Conservation (phyloP, 176 grass and related monocot genomes). For the Carex parvula region DNA sequence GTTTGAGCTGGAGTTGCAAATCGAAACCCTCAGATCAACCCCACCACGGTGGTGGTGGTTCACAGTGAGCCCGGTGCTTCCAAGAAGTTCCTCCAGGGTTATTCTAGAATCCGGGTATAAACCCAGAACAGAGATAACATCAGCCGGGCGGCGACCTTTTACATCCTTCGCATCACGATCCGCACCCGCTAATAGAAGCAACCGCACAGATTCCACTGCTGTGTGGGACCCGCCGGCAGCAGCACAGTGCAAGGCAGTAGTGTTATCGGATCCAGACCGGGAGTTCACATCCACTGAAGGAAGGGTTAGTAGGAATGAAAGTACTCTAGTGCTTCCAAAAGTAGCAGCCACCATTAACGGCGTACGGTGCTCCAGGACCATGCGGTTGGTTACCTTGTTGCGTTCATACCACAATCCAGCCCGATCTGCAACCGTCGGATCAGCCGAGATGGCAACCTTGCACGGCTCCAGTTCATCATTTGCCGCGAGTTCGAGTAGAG, state of each 20-base stretch:
- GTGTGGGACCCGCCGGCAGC: slow-evolving; percentile 49
- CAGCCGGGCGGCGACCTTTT: slow-evolving; percentile 35
- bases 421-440: slow-evolving; percentile 36
- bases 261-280: slow-evolving; percentile 29
- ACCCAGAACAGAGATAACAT: slow-evolving; percentile 44
- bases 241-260: slow-evolving; percentile 78
- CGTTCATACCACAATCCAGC: slow-evolving; percentile 66
- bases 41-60: slow-evolving; percentile 6
- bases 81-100: slow-evolving; percentile 50
- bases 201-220: slow-evolving; percentile 45
- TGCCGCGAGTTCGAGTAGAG: slow-evolving; percentile 67
- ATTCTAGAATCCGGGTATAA: slow-evolving; percentile 16
- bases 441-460: slow-evolving; percentile 17
- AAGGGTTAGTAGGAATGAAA: slow-evolving; percentile 43
- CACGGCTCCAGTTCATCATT: slow-evolving; percentile 42
- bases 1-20: slow-evolving; percentile 34
- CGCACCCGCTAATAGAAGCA: slow-evolving; percentile 61
- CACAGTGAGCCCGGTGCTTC: background rate
- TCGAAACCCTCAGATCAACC: slow-evolving; percentile 30
- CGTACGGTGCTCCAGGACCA: slow-evolving; percentile 53
- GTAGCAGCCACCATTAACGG: slow-evolving; percentile 84
- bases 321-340: slow-evolving; percentile 52
- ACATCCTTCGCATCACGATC: slow-evolving; percentile 46
- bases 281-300: slow-evolving; percentile 48
- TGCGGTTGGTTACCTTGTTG: slow-evolving; percentile 46